Percentiles rank a stretch among this genome's conserved stretches.
Conservation (phyloP, 306 rosid species). For the Cicer arietinum region DNA sequence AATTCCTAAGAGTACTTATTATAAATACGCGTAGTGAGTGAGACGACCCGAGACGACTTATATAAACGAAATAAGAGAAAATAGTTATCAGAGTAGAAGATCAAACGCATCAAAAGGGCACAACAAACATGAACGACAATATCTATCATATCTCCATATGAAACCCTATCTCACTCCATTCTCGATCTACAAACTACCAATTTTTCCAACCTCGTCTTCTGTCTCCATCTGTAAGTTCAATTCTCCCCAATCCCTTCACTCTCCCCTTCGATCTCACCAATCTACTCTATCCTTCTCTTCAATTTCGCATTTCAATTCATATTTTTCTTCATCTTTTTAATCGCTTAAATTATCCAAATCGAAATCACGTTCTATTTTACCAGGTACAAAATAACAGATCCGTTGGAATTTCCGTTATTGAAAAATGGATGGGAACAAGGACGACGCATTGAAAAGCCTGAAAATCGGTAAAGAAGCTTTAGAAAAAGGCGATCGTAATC, state of each 20-base stretch:
- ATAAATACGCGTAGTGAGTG: too few species aligned
- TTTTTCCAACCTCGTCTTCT: conserved; percentile 37
- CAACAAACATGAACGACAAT: conserved; percentile 21
- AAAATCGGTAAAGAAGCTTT: conserved; percentile 77
- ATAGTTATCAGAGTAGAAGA: neutral
- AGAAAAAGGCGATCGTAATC: conserved; percentile 69
- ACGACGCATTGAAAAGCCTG: conserved; percentile 85
- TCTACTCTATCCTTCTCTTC: neutral
- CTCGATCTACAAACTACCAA: neutral
- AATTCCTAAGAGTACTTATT: too few species aligned
- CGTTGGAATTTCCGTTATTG: conserved; percentile 2
- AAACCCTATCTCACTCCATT: conserved; percentile 52
- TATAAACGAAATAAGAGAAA: too few species aligned
- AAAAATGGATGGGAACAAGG: conserved; percentile 93
- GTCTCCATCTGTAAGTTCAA: conserved; percentile 58
- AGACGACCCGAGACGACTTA: too few species aligned
- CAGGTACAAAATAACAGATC: conserved; percentile 25
- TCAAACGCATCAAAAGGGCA: neutral
- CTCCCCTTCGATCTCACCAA: neutral
- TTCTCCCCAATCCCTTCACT: neutral
- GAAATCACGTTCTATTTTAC: conserved; percentile 14
- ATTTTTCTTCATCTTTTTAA: neutral
- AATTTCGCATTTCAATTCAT: conserved; percentile 1
- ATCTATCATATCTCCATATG: conserved; percentile 1
- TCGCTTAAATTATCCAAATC: neutral